Percentiles rank a stretch among this genome's conserved stretches.
These are phyloP conservation scores for Begonia loranthoides DNA, from an alignment of 306 rosid species.

Conservation along the genomic window DNA sequence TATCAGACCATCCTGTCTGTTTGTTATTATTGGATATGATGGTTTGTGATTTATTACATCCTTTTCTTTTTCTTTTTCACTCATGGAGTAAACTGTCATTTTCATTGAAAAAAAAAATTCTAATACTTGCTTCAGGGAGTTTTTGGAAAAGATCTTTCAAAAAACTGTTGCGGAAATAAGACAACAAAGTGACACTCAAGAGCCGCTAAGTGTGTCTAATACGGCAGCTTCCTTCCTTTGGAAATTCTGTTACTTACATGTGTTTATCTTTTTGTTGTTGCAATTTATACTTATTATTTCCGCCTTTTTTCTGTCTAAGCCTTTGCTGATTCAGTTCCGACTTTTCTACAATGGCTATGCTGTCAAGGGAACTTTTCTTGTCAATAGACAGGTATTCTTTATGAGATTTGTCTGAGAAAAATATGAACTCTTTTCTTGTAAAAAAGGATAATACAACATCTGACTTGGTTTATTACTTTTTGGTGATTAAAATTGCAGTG, in stretches of 20 bases:
- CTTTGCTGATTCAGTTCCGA: constrained; percentile 69
- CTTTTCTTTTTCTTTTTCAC: no score
- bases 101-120: no score
- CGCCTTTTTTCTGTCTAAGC: constrained; percentile 25
- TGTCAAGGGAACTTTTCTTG: constrained; percentile 62
- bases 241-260: constrained; percentile 1
- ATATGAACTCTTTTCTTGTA: no score
- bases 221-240: constrained; percentile 9
- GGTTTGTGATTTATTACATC: no score
- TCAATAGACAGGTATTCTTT: constrained; percentile 46
- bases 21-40: no score
- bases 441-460: no score
- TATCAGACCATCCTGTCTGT: no score
- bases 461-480: no score
- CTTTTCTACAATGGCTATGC: constrained; percentile 56
- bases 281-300: constrained; percentile 14
- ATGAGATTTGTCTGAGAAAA: neutral
- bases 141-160: constrained; percentile 12
- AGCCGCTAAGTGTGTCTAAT: constrained; percentile 25
- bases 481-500: no score
- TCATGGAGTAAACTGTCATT: no score
- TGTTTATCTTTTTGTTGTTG: neutral
- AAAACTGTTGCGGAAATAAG: constrained; percentile 15
- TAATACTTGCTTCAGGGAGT: neutral
- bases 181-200: constrained; percentile 13